Conservation (phyloP, 164 flowering plant genomes). For the Macadamia integrifolia region DNA sequence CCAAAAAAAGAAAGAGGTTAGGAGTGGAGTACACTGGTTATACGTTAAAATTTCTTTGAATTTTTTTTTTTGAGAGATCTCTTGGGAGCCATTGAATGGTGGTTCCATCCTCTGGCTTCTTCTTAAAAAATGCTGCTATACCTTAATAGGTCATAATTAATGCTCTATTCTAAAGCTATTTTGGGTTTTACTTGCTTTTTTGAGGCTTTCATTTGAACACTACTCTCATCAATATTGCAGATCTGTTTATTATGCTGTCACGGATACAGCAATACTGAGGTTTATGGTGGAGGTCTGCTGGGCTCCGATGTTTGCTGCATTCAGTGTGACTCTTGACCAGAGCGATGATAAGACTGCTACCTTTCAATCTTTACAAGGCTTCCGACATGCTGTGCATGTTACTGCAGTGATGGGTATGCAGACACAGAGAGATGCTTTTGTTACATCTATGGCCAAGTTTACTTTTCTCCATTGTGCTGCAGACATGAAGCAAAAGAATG, state of each 20-base stretch:
- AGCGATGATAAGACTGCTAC: constrained; percentile 89
- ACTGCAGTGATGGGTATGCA: constrained; percentile 96
- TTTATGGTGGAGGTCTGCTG: constrained; percentile 98
- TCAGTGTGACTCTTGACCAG: constrained; percentile 94
- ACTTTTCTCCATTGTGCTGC: constrained; percentile 94
- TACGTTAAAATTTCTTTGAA: too few relatives aligned
- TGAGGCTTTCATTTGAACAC: neutral
- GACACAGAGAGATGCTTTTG: constrained; percentile 98
- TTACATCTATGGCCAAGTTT: constrained; percentile 92
- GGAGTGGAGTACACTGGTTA: too few relatives aligned
- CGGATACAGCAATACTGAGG: constrained; percentile 82
- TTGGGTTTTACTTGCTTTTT: neutral
- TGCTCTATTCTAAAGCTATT: neutral
- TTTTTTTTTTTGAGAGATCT: neutral
- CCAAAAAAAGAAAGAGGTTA: too few relatives aligned
- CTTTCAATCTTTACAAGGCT: constrained; percentile 76
- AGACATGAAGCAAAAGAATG: constrained; percentile 99
- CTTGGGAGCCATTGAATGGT: neutral
- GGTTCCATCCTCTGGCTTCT: neutral
- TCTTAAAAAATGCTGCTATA: neutral
- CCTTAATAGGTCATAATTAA: neutral
- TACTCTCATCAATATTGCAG: constrained; percentile 36
- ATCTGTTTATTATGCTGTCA: constrained; percentile 66
- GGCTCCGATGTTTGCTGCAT: constrained; percentile 99
- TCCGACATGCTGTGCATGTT: constrained; percentile 91